Evolutionary conservation across 1,139 yeast genomes (phyloP), one percentile per base, ranked within the genome.

Genomic region (Sugiyamaella xylanicola): DNA sequence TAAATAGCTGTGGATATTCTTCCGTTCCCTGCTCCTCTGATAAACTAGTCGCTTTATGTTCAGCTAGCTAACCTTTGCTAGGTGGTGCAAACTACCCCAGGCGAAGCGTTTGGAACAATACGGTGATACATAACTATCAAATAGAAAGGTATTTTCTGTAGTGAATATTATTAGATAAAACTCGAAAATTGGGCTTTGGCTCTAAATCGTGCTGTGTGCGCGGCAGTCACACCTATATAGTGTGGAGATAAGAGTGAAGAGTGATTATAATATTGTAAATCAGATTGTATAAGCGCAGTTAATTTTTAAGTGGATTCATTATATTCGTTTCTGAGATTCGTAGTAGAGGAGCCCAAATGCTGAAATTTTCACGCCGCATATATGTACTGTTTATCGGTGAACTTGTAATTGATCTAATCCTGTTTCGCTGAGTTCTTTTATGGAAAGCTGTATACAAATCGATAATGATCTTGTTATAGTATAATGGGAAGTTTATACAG

Each of bases 11-110:
- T 64, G 68, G 68, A 57, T 61, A 60, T 60, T 61, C 64, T 61
- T 65, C 68, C 68, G 68, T 65, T 65, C 68, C 68, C 68, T 65
- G 68, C 67, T 65, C 67, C 67, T 57, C 46, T 56, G 68, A 65
- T 20, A 53, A 48, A 48, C 19, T 37, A 25, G 32, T 43, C 53
- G 37, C 43, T 58, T 55, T 65, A 62, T 59, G 62, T 58, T 63
- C 61, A 54, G 67, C 67, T 48, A 63, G 67, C 48, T 51, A 48
- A 53, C 59, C 59, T 48, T 55, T 50, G 58, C 51, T 48, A 39
- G 52, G 56, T 22, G 48, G 52, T 46, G 44, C 17, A 45, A 48
- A 40, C 41, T 32, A 17, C 53, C 42, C 56, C 25, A 58, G 61
- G 53, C 54, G 59, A 53, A 54, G 59, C 52, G 62, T 60, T 59